Evolutionary conservation across 495 filamentous ascomycete genomes (phyloP).

Genomic region (Cryomyces minteri): DNA sequence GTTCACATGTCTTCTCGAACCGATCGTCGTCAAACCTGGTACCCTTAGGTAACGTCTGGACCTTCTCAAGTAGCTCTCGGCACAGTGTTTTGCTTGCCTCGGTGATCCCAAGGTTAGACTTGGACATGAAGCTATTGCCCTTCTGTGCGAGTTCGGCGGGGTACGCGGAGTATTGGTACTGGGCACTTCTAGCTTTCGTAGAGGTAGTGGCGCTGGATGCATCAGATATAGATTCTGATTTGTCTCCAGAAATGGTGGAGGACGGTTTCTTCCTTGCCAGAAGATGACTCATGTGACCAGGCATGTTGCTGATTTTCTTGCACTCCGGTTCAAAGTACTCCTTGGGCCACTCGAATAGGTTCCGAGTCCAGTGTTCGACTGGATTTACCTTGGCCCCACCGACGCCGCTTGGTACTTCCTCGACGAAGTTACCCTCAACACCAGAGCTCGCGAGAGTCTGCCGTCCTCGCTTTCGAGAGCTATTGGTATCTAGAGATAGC

Average conservation of each 20-base stretch:
- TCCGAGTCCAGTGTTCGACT: background rate
- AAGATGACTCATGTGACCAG: background rate
- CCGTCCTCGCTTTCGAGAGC: background rate
- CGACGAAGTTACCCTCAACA: background rate
- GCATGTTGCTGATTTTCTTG: no score
- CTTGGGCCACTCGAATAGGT: background rate
- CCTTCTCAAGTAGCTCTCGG: constrained; percentile 13
- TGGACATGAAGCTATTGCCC: constrained; percentile 21
- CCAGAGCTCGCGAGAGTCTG: background rate
- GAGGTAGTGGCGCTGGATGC: background rate
- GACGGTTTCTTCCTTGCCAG: background rate
- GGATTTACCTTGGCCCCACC: background rate
- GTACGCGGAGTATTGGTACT: constrained; percentile 19
- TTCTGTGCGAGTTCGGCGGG: constrained; percentile 17
- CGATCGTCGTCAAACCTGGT: constrained; percentile 17
- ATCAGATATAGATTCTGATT: background rate
- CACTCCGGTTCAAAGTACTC: background rate
- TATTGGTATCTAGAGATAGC: background rate
- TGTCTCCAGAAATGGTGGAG: background rate
- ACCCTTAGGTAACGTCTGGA: constrained; percentile 17
- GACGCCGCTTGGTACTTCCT: background rate
- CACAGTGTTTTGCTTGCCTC: constrained; percentile 12
- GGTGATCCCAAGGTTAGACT: constrained; percentile 16
- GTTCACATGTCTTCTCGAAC: background rate
- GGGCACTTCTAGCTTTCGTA: background rate